These are phyloP conservation scores for Vanilla planifolia DNA, from an alignment of 106 monocot species.

Conservation along the genomic window DNA sequence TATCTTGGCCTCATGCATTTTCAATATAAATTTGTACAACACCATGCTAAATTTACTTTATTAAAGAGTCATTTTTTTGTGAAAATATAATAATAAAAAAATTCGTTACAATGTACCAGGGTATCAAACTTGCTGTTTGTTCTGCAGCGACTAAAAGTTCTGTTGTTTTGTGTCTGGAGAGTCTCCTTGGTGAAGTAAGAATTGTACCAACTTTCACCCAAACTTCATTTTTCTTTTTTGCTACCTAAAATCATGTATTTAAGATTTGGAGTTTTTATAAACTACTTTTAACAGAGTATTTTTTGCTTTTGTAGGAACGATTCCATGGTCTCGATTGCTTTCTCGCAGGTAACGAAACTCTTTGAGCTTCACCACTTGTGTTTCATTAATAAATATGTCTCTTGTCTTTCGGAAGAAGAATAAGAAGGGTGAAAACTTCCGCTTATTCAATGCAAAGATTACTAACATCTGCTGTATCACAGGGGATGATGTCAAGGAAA, in stretches of 20 bases:
- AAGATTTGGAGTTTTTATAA: no score
- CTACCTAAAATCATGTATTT: no score
- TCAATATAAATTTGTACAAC: neutral
- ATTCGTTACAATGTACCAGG: slow-evolving; percentile 32
- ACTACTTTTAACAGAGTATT: no score
- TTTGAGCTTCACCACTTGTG: neutral
- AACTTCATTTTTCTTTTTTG: neutral
- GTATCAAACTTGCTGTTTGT: slow-evolving; percentile 90
- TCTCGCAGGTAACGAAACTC: slow-evolving; percentile 73
- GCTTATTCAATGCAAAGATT: neutral
- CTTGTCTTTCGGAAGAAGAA: neutral
- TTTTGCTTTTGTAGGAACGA: slow-evolving; percentile 53
- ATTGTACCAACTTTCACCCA: neutral
- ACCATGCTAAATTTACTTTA: neutral
- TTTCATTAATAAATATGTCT: neutral
- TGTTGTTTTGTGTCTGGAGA: slow-evolving; percentile 79
- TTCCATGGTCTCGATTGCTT: slow-evolving; percentile 90
- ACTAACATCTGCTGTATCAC: slow-evolving; percentile 4
- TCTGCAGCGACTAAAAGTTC: slow-evolving; percentile 99
- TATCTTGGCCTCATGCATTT: neutral
- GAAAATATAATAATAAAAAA: no score
- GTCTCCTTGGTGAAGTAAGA: slow-evolving; percentile 86
- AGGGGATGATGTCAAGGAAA: slow-evolving; percentile 97
- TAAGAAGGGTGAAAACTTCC: neutral
- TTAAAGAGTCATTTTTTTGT: neutral